These are phyloP conservation scores for Irpex rosettiformis DNA, from an alignment of 1,284 basidiomycete genomes.

Conservation along the genomic window DNA sequence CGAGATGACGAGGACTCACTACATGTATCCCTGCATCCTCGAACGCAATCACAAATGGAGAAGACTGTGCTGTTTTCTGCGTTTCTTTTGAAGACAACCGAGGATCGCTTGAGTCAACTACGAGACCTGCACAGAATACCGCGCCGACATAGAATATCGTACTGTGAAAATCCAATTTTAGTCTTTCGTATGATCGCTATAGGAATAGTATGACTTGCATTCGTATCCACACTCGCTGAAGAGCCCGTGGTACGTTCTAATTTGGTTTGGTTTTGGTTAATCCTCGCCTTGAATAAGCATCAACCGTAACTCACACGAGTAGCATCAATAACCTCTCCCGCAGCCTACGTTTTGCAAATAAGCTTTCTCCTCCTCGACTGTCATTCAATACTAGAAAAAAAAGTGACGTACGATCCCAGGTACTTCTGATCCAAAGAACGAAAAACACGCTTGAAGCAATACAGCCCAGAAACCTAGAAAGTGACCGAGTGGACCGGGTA, in stretches of 20 bases:
- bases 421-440: constrained; percentile 31
- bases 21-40: constrained; percentile 38
- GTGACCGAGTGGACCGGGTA: constrained; percentile 30
- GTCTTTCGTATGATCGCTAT: not conserved
- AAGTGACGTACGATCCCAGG: constrained; percentile 26
- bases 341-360: constrained; percentile 24
- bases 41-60: constrained; percentile 48
- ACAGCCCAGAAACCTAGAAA: constrained; percentile 50
- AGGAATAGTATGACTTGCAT: constrained; percentile 31
- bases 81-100: constrained; percentile 28
- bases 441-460: constrained; percentile 34
- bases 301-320: constrained; percentile 19
- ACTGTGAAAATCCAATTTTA: constrained; percentile 10
- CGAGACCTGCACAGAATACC: constrained; percentile 45
- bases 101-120: constrained; percentile 42
- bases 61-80: constrained; percentile 35
- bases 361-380: not conserved
- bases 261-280: too few relatives aligned
- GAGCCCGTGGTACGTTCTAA: constrained; percentile 38
- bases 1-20: constrained; percentile 1
- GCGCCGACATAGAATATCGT: constrained; percentile 27
- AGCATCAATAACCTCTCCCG: constrained; percentile 31
- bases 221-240: constrained; percentile 52
- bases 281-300: too few relatives aligned
- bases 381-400: not conserved